Base-by-base conservation (phyloP, 1,284 basidiomycete species). In the Fomitopsis schrenkii region DNA sequence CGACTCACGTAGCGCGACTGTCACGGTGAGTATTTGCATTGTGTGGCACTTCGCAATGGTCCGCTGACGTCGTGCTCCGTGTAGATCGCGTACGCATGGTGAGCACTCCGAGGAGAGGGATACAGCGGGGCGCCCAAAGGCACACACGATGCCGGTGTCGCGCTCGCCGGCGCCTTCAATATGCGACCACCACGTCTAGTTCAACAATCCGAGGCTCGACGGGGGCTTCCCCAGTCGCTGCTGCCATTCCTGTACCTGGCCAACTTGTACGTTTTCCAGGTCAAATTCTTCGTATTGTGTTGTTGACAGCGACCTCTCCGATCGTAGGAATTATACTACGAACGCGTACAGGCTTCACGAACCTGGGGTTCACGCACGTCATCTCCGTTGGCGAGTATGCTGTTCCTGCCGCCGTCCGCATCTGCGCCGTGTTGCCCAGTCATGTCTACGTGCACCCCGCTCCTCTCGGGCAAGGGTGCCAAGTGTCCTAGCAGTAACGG, bases 281-380 rank as follows among this genome's bases (percentile, higher is more conserved):
- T 58, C 60, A 59, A 52, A 22, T 59, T 28, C 46, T 46, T 44
- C 5, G 30, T 17, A 35, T 33, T 40, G 46, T 54, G n/a, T 48
- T 48, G 15, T 14, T 42, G 46, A 48, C 46, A 12, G 22, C 14
- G 26, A 22, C 59, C 55, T 58, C 22, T 62, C 58, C 15, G 52
- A 33, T 66, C 55, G 7, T 72, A 93, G 91, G 69, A 93, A 94
- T 70, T 97, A 98, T 67, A 97, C 97, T 0, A 83, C 90, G 52
- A 99, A 99, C 72, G 95, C 90, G 50, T 91, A 93, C 69, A 97
- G 98, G 95, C 86, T 98, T 4, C 91, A 94, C 67, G 91, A 94
- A 2, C 83, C 98, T n/a, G 94, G 94, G 48, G 97, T 22, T 99
- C 70, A 97, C 95, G 1, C 96, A 98, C 71, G 95, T 99, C 65